Base-by-base conservation (phyloP, 805 yeast species). In the Yamadazyma takamatsuzukensis region DNA sequence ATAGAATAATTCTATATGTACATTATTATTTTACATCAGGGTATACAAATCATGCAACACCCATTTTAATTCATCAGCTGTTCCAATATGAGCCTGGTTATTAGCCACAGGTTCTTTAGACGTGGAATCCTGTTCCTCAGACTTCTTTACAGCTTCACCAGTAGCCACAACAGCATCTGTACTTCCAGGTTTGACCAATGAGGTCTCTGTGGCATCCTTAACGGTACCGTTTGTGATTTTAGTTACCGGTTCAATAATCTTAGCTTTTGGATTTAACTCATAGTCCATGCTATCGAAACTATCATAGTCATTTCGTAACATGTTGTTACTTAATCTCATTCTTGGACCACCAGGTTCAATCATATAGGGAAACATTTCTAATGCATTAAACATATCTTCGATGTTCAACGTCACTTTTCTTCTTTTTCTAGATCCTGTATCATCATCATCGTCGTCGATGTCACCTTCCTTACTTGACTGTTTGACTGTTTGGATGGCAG, bases 21-120 rank as follows among this genome's bases (percentile, higher is more conserved):
- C 6, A 25, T 7, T 7, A 6, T 14, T 6, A 25, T 25, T 14
- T 48, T 41, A 63, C 56, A 54, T 53, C 6, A 61, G 47, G 9
- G 73, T 61, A n/a, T 78, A 56, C 32, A 83, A 69, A 45, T 81
- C 89, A 55, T 77, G 80, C 22, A 83, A 68, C 33, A 83, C 60
- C 84, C 86, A 77, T 44, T 78, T 75, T 41, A 83, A 59, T 49
- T 83, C 94, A 34, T 80, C 83, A 21, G 76, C 72, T 0, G 79
- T 67, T 5, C 84, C 84, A 28, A 70, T 57, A 45, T 74, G 73
- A 9, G 56, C 44, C 32, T 33, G 41, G 13, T 27, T 15, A 47
- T 55, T 28, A n/a, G n/a, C n/a, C n/a, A 4, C 16, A 24, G 6
- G n/a, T n/a, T n/a, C n/a, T n/a, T n/a, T n/a, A n/a, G n/a, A n/a